These are phyloP conservation scores for Fraxinus americana DNA, from an alignment of 257 asterid genomes.

Conservation along the genomic window DNA sequence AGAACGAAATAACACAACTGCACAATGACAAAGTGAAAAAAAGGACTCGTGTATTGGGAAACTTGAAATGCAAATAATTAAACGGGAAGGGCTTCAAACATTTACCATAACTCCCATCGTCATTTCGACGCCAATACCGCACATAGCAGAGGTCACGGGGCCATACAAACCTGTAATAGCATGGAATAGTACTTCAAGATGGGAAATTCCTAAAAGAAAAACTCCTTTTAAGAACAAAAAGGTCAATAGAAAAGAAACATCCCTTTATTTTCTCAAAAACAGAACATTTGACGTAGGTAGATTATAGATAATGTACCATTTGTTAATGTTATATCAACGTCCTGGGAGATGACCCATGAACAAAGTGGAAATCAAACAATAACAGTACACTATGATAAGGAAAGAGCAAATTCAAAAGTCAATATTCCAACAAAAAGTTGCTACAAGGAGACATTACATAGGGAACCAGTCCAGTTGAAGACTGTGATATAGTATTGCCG, in stretches of 20 bases:
- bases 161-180: slow-evolving; percentile 76
- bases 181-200: slow-evolving; percentile 8
- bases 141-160: slow-evolving; percentile 98
- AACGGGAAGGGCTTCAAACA: slow-evolving; percentile 25
- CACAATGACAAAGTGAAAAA: slow-evolving; percentile 34
- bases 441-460: slow-evolving; percentile 33
- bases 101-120: slow-evolving; percentile 97
- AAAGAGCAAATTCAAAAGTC: background rate
- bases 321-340: background rate
- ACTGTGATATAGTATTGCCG: slow-evolving; percentile 59
- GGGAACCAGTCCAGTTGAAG: slow-evolving; percentile 63
- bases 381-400: background rate
- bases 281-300: background rate
- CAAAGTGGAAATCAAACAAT: background rate
- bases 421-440: background rate
- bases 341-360: background rate
- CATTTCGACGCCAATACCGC: slow-evolving; percentile 98
- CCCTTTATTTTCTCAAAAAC: background rate
- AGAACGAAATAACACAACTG: slow-evolving; percentile 95
- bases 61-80: slow-evolving; percentile 25
- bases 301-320: background rate
- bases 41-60: slow-evolving; percentile 17
- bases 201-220: background rate
- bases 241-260: background rate
- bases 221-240: background rate